Base-by-base conservation (phyloP, 148 eudicot genomes). In the Pharnaceum exiguum region DNA sequence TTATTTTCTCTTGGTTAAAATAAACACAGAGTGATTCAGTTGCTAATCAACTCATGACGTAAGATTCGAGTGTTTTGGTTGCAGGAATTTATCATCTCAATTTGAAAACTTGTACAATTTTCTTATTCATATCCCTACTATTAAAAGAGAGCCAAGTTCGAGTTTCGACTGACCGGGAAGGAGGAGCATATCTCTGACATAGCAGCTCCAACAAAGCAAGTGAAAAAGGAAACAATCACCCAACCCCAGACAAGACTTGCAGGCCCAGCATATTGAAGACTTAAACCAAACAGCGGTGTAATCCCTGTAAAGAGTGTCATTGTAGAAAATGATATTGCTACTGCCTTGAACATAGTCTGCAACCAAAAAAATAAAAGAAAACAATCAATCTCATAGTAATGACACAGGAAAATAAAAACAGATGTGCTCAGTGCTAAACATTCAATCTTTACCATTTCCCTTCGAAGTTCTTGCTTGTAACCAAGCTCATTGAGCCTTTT, bases 111-210 rank as follows among this genome's bases (percentile, higher is more conserved):
- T n/a, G n/a, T n/a, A n/a, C n/a, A n/a, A n/a, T n/a, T n/a, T n/a
- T n/a, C n/a, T n/a, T n/a, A n/a, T n/a, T n/a, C n/a, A n/a, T 23
- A 25, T 18, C 2, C 3, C 3, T 10, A 33, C 17, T 51, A 30
- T 30, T 10, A 31, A 31, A n/a, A 11, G 23, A 24, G 28, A 63
- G 15, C 21, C 5, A 36, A 16, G 7, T 53, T 53, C 9, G 18
- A 40, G 7, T 11, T 19, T 12, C 10, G 33, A 70, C 72, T 29
- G 47, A 82, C 84, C 70, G 85, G 89, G 33, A 83, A 83, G 36
- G 85, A 83, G 64, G 89, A 83, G 73, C 89, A 83, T 26, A 83
- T 83, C 61, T 83, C 89, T 31, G 89, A 75, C 89, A 83, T 77
- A 40, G 89, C 82, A 51, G 79, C 31, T 9, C 85, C 85, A 47